Base-by-base conservation (phyloP, 345 rosid species). In the Moricandia arvensis region DNA sequence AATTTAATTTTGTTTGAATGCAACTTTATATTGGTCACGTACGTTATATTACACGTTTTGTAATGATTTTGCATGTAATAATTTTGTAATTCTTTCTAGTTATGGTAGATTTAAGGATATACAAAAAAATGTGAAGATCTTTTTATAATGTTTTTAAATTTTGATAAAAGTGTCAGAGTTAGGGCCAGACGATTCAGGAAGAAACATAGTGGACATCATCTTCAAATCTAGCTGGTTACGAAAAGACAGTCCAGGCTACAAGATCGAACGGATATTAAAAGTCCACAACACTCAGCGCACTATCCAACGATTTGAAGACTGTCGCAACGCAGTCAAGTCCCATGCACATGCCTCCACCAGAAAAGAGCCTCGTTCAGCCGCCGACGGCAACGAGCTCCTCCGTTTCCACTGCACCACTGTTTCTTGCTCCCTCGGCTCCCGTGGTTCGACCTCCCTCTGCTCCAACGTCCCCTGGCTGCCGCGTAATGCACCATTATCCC, bases 211-310 rank as follows among this genome's bases (percentile, higher is more conserved):
- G 6, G 95, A 89, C 80, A 91, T 91, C 34, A 91, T 91, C 81
- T 89, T 91, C 86, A 89, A 91, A 75, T 91, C 95, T 49, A 89
- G 97, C 86, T 91, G 97, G 97, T 80, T 89, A 6, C 87, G 85
- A 43, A 88, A 89, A 72, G 93, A 89, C 75, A 87, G 75, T 70
- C 87, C 94, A 0, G 54, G 78, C 57, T 91, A 85, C 82, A 79
- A 78, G 71, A 89, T 91, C 86, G 97, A 91, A 74, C 89, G 95
- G 81, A 91, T 91, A 70, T 18, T 91, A 18, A 91, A 89, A 67
- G 88, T 91, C 82, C 93, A 91, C 84, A 91, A 88, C 87, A 87
- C 91, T 12, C 95, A 89, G 51, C 84, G 88, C 3, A 91, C 95
- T 1, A 91, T 91, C 88, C 95, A 89, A 75, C 90, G 93, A 69